Conservation (phyloP, 2,329 filamentous ascomycete species). For the Lecanicillium sp. region DNA sequence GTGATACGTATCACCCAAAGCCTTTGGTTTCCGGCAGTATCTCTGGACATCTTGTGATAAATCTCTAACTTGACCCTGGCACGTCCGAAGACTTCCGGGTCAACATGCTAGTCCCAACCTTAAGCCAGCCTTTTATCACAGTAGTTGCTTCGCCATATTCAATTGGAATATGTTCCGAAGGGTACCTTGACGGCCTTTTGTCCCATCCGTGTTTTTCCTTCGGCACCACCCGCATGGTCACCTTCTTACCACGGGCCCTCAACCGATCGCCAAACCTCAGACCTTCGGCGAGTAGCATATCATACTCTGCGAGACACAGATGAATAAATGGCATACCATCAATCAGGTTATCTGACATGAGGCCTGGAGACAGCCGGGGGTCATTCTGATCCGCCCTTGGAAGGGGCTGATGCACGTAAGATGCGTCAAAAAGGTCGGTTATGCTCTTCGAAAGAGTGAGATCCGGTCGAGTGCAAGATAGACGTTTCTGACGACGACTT, state of each 20-base stretch:
- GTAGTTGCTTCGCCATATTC: no score
- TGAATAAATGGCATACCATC: constrained; percentile 45
- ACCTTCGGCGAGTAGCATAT: constrained; percentile 54
- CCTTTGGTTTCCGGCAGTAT: no score
- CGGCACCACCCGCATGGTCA: constrained; percentile 32
- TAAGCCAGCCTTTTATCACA: no score
- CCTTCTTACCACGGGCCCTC: constrained; percentile 21
- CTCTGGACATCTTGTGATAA: no score
- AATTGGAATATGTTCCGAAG: no score
- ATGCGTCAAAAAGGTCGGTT: constrained; percentile 55
- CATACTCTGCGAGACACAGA: constrained; percentile 56
- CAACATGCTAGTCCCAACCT: no score
- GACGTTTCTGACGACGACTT: constrained; percentile 45
- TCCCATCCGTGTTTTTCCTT: constrained; percentile 41
- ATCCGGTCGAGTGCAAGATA: constrained; percentile 44
- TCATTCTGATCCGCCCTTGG: constrained; percentile 37
- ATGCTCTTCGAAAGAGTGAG: constrained; percentile 48
- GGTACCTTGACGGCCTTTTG: no score
- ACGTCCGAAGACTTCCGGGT: no score
- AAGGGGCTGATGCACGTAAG: constrained; percentile 48
- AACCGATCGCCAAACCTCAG: constrained; percentile 54
- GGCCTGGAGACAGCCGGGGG: constrained; percentile 49
- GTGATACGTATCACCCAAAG: no score
- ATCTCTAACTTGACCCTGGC: no score
- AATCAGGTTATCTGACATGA: constrained; percentile 44